Conservation (phyloP, 495 filamentous ascomycete genomes). For the Podospora fimiseda region DNA sequence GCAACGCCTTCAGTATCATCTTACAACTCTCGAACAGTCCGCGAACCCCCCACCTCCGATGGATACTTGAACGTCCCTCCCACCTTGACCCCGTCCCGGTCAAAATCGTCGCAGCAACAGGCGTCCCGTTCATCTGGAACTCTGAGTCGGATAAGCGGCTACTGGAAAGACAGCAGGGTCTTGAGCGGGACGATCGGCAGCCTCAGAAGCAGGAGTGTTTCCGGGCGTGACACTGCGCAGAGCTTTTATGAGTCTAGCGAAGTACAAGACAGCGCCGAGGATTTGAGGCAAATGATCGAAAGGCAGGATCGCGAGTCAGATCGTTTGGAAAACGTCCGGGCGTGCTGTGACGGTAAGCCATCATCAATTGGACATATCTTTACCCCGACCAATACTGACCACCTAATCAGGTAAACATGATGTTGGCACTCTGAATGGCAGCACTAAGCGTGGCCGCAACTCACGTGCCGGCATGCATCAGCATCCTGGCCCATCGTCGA, state of each 20-base stretch:
- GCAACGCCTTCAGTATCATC: conserved; percentile 70
- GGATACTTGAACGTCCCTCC: conserved; percentile 40
- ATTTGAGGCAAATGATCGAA: conserved; percentile 68
- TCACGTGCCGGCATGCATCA: conserved; percentile 20
- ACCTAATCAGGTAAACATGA: conserved; percentile 68
- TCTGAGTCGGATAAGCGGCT: conserved; percentile 39
- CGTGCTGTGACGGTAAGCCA: conserved; percentile 87
- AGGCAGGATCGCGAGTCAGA: conserved; percentile 66
- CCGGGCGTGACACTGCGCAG: conserved; percentile 28
- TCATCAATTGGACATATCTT: not conserved
- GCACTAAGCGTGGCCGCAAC: conserved; percentile 33
- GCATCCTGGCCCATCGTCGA: conserved; percentile 30
- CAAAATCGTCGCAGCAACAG: conserved; percentile 23
- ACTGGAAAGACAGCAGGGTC: conserved; percentile 39
- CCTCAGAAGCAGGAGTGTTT: conserved; percentile 38
- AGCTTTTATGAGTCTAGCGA: conserved; percentile 66
- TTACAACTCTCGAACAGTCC: conserved; percentile 66
- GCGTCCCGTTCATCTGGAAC: conserved; percentile 27
- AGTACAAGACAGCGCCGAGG: conserved; percentile 70
- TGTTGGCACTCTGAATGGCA: conserved; percentile 49
- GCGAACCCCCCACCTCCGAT: conserved; percentile 46
- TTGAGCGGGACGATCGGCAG: conserved; percentile 32
- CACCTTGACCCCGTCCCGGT: conserved; percentile 39
- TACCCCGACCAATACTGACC: conserved; percentile 26
- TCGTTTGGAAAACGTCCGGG: conserved; percentile 86